Percentiles rank a stretch among this genome's conserved stretches.
These are phyloP conservation scores for Laguncularia racemosa DNA, from an alignment of 345 rosid species.

Conservation along the genomic window DNA sequence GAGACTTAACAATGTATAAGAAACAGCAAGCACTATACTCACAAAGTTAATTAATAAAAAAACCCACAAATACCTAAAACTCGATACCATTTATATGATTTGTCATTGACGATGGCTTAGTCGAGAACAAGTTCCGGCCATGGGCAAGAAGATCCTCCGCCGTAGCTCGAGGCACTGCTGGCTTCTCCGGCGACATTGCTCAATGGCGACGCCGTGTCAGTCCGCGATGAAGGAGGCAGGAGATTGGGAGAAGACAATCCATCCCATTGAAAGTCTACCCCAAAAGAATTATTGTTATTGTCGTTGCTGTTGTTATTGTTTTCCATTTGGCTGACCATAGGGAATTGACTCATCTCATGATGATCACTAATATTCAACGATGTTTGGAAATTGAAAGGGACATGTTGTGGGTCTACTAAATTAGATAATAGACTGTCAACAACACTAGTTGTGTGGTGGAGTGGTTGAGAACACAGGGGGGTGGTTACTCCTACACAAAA, in stretches of 20 bases:
- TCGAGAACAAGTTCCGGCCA: slow-evolving; percentile 39
- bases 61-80: too few relatives aligned
- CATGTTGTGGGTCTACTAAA: slow-evolving; percentile 5
- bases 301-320: slow-evolving; percentile 5
- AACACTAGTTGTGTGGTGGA: slow-evolving; percentile 1
- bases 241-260: too few relatives aligned
- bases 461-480: slow-evolving; percentile 5
- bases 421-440: too few relatives aligned
- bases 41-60: too few relatives aligned
- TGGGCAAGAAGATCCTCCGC: slow-evolving; percentile 26
- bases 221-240: too few relatives aligned
- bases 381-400: slow-evolving; percentile 44
- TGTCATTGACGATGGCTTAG: slow-evolving; percentile 28
- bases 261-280: too few relatives aligned
- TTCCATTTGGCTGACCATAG: slow-evolving; percentile 18
- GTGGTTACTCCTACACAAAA: slow-evolving; percentile 6
- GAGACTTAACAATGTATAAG: too few relatives aligned
- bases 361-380: slow-evolving; percentile 16
- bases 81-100: not conserved
- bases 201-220: too few relatives aligned
- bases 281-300: not conserved
- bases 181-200: slow-evolving; percentile 21
- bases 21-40: too few relatives aligned
- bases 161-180: slow-evolving; percentile 35
- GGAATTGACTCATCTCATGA: slow-evolving; percentile 20